Evolutionary conservation across 1,284 basidiomycete species (phyloP).

Genomic region (Coniferiporia sulphurascens): DNA sequence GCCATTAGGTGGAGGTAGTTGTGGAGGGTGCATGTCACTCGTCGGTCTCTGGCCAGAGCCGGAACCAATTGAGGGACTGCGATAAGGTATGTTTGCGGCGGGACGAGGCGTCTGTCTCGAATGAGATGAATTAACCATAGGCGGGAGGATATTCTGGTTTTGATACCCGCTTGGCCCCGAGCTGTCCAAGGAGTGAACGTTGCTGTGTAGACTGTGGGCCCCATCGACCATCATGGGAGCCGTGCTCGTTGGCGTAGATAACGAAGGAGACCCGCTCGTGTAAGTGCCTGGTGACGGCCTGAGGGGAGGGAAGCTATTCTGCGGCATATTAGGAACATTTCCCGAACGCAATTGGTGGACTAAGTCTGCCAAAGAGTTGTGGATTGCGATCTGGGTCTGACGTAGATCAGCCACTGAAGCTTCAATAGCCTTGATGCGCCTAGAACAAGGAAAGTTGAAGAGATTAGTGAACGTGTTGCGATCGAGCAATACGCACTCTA

Average conservation of each 20-base stretch:
- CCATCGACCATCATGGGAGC: slow-evolving; percentile 14
- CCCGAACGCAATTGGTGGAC: slow-evolving; percentile 60
- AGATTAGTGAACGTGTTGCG: slow-evolving; percentile 13
- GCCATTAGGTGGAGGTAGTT: slow-evolving; percentile 26
- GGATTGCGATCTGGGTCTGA: slow-evolving; percentile 63
- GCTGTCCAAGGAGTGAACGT: slow-evolving; percentile 3
- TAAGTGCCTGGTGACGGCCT: slow-evolving; percentile 16
- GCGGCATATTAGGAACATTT: slow-evolving; percentile 24
- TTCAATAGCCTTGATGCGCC: slow-evolving; percentile 84
- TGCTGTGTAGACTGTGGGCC: slow-evolving; percentile 3
- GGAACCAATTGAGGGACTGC: slow-evolving; percentile 15
- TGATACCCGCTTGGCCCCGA: slow-evolving; percentile 7
- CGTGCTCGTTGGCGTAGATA: slow-evolving; percentile 14
- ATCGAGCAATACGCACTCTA: slow-evolving; percentile 60
- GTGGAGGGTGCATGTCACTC: slow-evolving; percentile 26
- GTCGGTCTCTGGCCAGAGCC: slow-evolving; percentile 7
- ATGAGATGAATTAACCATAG: slow-evolving; percentile 15
- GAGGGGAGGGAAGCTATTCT: slow-evolving; percentile 14
- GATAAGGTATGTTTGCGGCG: slow-evolving; percentile 14
- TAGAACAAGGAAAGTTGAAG: slow-evolving; percentile 30
- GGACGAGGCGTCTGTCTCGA: slow-evolving; percentile 12
- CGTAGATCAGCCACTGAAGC: slow-evolving; percentile 76
- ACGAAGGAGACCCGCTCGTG: slow-evolving; percentile 13
- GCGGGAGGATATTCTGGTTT: slow-evolving; percentile 13
- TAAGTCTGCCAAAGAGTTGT: slow-evolving; percentile 74